A percentile compares a stretch with the other conserved stretches of the same genome.
These are phyloP conservation scores for Suhomyces sp. DNA, from an alignment of 805 yeast species.

Conservation along the genomic window DNA sequence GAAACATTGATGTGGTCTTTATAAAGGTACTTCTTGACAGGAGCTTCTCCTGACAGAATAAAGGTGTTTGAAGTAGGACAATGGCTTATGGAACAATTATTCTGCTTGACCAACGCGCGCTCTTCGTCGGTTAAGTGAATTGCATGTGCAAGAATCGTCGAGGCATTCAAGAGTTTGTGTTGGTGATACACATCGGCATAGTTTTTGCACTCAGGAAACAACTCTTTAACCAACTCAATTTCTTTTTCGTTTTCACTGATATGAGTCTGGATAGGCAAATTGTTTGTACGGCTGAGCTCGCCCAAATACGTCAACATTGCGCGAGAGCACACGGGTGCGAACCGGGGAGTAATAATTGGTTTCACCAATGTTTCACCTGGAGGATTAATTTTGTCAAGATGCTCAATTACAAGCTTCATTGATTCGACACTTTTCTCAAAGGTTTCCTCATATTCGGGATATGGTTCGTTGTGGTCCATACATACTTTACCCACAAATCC, in stretches of 20 bases:
- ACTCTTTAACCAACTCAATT: slow-evolving; percentile 63
- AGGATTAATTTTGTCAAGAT: slow-evolving; percentile 55
- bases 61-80: slow-evolving; percentile 92
- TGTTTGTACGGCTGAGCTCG: slow-evolving; percentile 42
- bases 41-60: slow-evolving; percentile 87
- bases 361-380: slow-evolving; percentile 43
- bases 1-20: slow-evolving; percentile 70
- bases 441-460: slow-evolving; percentile 68
- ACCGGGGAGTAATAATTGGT: slow-evolving; percentile 88
- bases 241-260: slow-evolving; percentile 79
- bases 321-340: slow-evolving; percentile 83
- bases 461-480: slow-evolving; percentile 72
- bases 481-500: slow-evolving; percentile 93
- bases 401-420: slow-evolving; percentile 55
- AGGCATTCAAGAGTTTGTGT: slow-evolving; percentile 54
- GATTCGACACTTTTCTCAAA: slow-evolving; percentile 51
- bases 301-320: slow-evolving; percentile 65
- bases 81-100: slow-evolving; percentile 75
- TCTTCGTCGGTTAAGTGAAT: slow-evolving; percentile 71
- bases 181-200: slow-evolving; percentile 79
- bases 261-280: slow-evolving; percentile 83
- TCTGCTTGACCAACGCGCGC: slow-evolving; percentile 49
- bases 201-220: slow-evolving; percentile 67
- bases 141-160: slow-evolving; percentile 87
- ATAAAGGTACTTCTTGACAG: slow-evolving; percentile 62